Base-by-base conservation (phyloP, 2,329 filamentous ascomycete genomes). In the Aspergillus quadrilineatus region DNA sequence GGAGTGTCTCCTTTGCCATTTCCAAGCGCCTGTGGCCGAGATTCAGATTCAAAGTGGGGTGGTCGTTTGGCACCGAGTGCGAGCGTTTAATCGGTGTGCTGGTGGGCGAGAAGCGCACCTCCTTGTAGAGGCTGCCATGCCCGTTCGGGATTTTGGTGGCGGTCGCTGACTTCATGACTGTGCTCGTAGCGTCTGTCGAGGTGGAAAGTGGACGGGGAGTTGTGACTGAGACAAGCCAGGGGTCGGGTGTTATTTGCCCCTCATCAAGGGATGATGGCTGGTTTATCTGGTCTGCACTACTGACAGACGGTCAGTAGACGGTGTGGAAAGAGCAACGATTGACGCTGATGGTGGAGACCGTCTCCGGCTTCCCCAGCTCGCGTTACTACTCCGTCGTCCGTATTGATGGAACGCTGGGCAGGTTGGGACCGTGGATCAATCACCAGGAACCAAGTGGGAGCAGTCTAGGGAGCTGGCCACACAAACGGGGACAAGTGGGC, bases 41-140 rank as follows among this genome's bases (percentile, higher is more conserved):
- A 26, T 63, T 67, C 22, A 22, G 22, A 22, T 22, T 22, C 28
- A 67, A 63, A 6, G 70, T 65, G 46, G 71, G 69, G 12, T 70
- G 71, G 53, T 67, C 69, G 17, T 69, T 69, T 15, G 75, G 70
- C 44, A 77, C 69, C 10, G 75, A 77, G 57, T 73, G 70, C 32
- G 73, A 63, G 50, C 75, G 73, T 50, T 70, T 73, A 29, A 72
- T 57, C 4, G 69, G 69, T 12, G 73, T 70, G 39, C 69, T 62
- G 3, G 73, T 70, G 10, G 72, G 70, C 22, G 75, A 76, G 60
- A 77, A 77, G 50, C 71, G 74, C 36, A 76, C 74, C 59, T 74
- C 74, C 66, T 75, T 77, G 63, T 73, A 73, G 39, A 68, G 60
- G 55, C 63, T 68, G 46, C 69, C 69, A 58, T 72, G 71, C 42